A percentile compares a stretch with the other conserved stretches of the same genome.
Conservation (phyloP, 78 protist genomes). For the Protostelium mycophagum region DNA sequence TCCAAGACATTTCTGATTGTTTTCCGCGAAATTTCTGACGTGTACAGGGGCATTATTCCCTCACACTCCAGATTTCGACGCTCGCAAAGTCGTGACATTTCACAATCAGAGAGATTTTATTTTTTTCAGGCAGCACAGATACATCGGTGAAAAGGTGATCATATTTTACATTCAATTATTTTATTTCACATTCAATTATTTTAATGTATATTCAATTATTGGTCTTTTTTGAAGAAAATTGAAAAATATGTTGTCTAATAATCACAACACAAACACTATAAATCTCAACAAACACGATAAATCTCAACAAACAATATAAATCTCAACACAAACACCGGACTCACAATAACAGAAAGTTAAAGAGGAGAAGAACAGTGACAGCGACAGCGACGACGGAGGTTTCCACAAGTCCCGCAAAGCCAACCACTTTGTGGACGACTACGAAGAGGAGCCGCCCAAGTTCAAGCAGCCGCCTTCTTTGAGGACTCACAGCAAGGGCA, state of each 20-base stretch:
- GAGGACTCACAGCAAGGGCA: background rate
- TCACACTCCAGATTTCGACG: slow-evolving; percentile 80
- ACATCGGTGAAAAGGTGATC: slow-evolving; percentile 24
- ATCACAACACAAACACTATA: too few relatives aligned
- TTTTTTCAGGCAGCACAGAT: slow-evolving; percentile 95
- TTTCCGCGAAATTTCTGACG: background rate
- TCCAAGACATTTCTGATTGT: too few relatives aligned
- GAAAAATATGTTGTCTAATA: too few relatives aligned
- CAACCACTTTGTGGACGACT: too few relatives aligned
- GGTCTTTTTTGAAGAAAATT: too few relatives aligned
- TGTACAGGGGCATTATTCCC: slow-evolving; percentile 78
- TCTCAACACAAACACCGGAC: too few relatives aligned
- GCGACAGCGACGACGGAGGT: background rate
- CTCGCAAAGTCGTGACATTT: slow-evolving; percentile 91
- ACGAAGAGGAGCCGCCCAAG: background rate
- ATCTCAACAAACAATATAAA: too few relatives aligned
- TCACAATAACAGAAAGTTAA: background rate
- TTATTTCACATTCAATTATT: background rate
- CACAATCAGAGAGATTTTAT: slow-evolving; percentile 98
- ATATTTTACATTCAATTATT: background rate
- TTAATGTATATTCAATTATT: too few relatives aligned
- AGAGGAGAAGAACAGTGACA: background rate
- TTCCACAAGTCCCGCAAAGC: too few relatives aligned
- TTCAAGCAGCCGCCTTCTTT: background rate
- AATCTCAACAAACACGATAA: too few relatives aligned